A percentile compares a stretch with the other conserved stretches of the same genome.
Evolutionary conservation across 176 grass and related monocot genomes (phyloP).

Genomic region (Pharus latifolius): DNA sequence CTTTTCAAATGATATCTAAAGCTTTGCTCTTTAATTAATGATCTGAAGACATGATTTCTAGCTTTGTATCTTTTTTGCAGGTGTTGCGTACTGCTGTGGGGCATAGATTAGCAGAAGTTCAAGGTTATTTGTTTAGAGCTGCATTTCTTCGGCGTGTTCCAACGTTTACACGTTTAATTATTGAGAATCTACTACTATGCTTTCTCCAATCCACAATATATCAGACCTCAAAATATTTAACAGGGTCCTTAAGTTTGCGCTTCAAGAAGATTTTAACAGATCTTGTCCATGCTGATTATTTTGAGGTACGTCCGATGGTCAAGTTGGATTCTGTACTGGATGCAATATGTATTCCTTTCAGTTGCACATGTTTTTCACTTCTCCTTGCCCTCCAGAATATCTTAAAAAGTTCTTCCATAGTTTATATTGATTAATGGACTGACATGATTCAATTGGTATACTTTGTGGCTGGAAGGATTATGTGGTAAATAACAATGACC

Average conservation of each 20-base stretch:
- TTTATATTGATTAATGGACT: slow-evolving; percentile 2
- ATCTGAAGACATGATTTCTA: not conserved
- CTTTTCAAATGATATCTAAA: not conserved
- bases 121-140: slow-evolving; percentile 90
- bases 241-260: slow-evolving; percentile 59
- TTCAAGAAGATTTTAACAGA: slow-evolving; percentile 99
- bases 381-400: not conserved
- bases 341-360: slow-evolving; percentile 4
- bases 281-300: slow-evolving; percentile 84
- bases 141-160: slow-evolving; percentile 91
- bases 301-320: slow-evolving; percentile 45
- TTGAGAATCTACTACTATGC: slow-evolving; percentile 79
- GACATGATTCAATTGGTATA: slow-evolving; percentile 8
- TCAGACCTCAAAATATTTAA: slow-evolving; percentile 88
- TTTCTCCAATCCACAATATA: slow-evolving; percentile 83
- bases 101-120: slow-evolving; percentile 87
- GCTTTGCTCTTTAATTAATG: not conserved
- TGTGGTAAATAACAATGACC: not conserved
- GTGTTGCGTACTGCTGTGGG: slow-evolving; percentile 83
- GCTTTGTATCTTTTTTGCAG: slow-evolving; percentile 35
- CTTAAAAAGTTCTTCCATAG: not conserved
- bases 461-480: not conserved
- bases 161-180: slow-evolving; percentile 66
- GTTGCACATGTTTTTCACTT: not conserved
- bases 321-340: not conserved